A percentile compares a stretch with the other conserved stretches of the same genome.
phyloP scores from a whole-genome alignment of 208 protist genomes.

The Wallacemonas rigidus region DNA sequence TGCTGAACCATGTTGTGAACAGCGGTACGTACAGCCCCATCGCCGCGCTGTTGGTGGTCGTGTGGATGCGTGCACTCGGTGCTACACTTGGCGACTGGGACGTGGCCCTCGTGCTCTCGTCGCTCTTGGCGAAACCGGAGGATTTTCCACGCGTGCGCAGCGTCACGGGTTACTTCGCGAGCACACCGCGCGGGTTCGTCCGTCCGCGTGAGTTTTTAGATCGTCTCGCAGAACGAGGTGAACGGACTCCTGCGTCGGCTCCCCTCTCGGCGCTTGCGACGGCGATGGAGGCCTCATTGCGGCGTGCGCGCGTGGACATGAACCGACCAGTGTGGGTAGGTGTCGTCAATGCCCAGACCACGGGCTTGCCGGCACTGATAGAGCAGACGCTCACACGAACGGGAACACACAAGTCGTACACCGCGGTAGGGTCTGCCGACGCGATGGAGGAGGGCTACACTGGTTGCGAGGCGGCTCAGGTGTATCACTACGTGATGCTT shows the following conservation, averaged over 20 bases:
- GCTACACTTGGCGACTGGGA: conserved; percentile 79
- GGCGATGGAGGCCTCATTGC: conserved; percentile 58
- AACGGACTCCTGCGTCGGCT: conserved; percentile 9
- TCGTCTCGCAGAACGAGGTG: conserved; percentile 42
- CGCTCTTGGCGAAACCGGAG: conserved; percentile 46
- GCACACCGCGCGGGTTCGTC: conserved; percentile 38
- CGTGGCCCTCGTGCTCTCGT: conserved; percentile 46
- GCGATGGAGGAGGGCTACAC: conserved; percentile 15
- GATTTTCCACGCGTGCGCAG: conserved; percentile 65
- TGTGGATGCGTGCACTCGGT: conserved; percentile 82
- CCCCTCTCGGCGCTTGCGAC: conserved; percentile 25
- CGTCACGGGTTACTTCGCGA: conserved; percentile 48
- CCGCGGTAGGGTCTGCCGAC: background rate
- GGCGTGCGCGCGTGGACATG: conserved; percentile 35
- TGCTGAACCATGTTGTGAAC: conserved; percentile 77
- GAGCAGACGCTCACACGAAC: conserved; percentile 29
- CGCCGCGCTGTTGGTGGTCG: conserved; percentile 52
- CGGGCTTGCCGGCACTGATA: conserved; percentile 43
- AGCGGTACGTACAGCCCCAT: conserved; percentile 30
- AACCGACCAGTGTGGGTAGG: conserved; percentile 32
- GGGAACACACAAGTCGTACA: background rate
- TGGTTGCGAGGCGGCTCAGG: conserved; percentile 40
- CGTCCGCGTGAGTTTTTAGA: conserved; percentile 55
- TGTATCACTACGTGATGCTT: conserved; percentile 74
- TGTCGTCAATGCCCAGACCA: conserved; percentile 67